Base-by-base conservation (phyloP, 495 filamentous ascomycete species). In the Amphirosellinia nigrospora region DNA sequence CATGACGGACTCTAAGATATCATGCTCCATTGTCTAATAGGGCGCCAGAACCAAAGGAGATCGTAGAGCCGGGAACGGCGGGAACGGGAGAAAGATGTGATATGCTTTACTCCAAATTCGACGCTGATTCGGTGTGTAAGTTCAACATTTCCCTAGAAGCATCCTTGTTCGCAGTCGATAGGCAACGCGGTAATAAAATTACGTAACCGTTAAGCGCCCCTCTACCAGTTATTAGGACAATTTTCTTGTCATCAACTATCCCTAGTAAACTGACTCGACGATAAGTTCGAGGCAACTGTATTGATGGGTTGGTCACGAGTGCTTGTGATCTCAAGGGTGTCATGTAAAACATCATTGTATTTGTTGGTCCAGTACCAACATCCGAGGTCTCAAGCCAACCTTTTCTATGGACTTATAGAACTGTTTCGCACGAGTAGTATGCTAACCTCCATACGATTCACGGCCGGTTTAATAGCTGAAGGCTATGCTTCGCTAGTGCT, bases 321-420 rank as follows among this genome's bases (percentile, higher is more conserved):
- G 50, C 30, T 28, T 4, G 11, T 16, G 13, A 26, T 30, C 13
- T 30, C 4, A 5, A 53, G 15, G 11, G 13, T 5, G 6, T 16
- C 16, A 53, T 1, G 26, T 43, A 46, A 38, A 26, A n/a, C 38
- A 53, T 53, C 30, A 53, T 41, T 38, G 45, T 15, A 46, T 53
- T 26, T 50, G 58, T 69, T 62, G 41, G 34, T 41, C 34, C 9
- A 39, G 66, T 16, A 62, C 55, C 56, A 69, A 53, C 43, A 32
- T 28, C 21, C 7, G 19, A 46, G 52, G 50, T 8, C 28, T n/a
- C 26, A 26, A 3, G 23, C 4, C 4, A 16, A 69, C 52, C 36
- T 41, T 62, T 38, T 62, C 66, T 62, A 69, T 30, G 13, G 34
- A 69, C 59, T 38, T 34, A 39, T 19, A 39, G 23, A 52, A 41